Conservation (phyloP, 2,329 filamentous ascomycete genomes). For the Dactylella cylindrospora region DNA sequence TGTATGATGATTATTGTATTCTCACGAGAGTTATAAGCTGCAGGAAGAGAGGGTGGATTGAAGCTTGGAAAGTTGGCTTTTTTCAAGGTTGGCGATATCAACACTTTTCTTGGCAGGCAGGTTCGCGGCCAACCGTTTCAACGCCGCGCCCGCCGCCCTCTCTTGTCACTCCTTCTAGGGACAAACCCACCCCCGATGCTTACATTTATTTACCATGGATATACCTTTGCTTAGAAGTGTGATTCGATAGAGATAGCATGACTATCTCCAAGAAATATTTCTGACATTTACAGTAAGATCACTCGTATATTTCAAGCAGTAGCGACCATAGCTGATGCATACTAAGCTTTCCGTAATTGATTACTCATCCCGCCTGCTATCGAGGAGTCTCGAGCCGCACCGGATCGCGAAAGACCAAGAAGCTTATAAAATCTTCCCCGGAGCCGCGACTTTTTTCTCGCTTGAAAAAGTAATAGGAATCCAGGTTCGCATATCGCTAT, state of each 20-base stretch:
- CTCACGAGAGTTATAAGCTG: neutral
- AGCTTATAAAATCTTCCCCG: slow-evolving; percentile 9
- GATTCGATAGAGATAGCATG: too few species aligned
- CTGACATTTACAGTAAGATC: too few species aligned
- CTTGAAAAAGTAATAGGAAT: too few species aligned
- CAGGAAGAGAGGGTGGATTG: neutral
- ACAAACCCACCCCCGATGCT: neutral
- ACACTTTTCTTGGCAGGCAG: slow-evolving; percentile 3
- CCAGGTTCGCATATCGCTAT: too few species aligned
- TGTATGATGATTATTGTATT: neutral
- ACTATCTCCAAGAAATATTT: too few species aligned
- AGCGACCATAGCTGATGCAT: slow-evolving; percentile 24
- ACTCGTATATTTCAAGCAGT: too few species aligned
- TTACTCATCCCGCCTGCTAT: slow-evolving; percentile 34
- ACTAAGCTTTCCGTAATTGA: slow-evolving; percentile 22
- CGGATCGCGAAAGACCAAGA: slow-evolving; percentile 16
- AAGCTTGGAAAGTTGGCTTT: slow-evolving; percentile 9
- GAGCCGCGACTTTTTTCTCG: slow-evolving; percentile 2
- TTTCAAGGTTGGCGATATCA: slow-evolving; percentile 20
- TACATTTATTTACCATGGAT: neutral
- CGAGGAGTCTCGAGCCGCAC: slow-evolving; percentile 23
- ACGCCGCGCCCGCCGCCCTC: too few species aligned
- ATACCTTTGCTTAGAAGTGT: neutral
- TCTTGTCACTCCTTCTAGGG: neutral
- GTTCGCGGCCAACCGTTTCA: neutral